Evolutionary conservation across 345 rosid genomes (phyloP).

Genomic region (Iberis pinnata): DNA sequence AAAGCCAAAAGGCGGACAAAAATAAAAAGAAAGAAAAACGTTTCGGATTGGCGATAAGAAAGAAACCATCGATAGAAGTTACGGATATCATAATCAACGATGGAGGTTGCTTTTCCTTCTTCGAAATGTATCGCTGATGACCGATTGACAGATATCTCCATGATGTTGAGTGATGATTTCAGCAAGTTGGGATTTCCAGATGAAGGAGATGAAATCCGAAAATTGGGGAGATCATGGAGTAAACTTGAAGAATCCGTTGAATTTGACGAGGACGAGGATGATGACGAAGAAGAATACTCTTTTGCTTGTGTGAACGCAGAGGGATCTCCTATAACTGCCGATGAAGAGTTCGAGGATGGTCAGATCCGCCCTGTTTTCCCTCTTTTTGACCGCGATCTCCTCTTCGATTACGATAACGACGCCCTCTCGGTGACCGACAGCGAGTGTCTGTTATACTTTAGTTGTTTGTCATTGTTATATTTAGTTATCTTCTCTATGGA

Average conservation of each 20-base stretch:
- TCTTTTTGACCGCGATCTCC: slow-evolving; percentile 34
- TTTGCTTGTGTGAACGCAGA: slow-evolving; percentile 32
- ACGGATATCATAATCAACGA: no score
- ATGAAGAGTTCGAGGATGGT: slow-evolving; percentile 42
- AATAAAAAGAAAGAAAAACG: no score
- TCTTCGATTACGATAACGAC: slow-evolving; percentile 21
- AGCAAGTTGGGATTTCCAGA: neutral
- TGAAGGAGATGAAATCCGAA: slow-evolving; percentile 6
- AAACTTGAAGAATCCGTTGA: slow-evolving; percentile 29
- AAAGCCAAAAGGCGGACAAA: no score
- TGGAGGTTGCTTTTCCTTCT: no score
- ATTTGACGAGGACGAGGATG: slow-evolving; percentile 9
- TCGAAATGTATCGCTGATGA: no score
- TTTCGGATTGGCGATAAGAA: no score
- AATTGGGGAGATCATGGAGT: slow-evolving; percentile 26
- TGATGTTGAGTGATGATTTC: no score
- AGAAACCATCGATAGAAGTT: no score
- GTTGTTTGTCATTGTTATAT: no score
- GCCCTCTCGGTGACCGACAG: neutral
- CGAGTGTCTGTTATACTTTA: no score
- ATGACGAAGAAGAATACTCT: slow-evolving; percentile 37
- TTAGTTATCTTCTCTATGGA: no score
- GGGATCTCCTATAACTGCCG: slow-evolving; percentile 44
- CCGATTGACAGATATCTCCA: no score
- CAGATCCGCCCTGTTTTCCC: slow-evolving; percentile 51